Evolutionary conservation across 2,329 filamentous ascomycete species (phyloP), one percentile per base, ranked within the genome.

Genomic region (Neodidymelliopsis sp.): DNA sequence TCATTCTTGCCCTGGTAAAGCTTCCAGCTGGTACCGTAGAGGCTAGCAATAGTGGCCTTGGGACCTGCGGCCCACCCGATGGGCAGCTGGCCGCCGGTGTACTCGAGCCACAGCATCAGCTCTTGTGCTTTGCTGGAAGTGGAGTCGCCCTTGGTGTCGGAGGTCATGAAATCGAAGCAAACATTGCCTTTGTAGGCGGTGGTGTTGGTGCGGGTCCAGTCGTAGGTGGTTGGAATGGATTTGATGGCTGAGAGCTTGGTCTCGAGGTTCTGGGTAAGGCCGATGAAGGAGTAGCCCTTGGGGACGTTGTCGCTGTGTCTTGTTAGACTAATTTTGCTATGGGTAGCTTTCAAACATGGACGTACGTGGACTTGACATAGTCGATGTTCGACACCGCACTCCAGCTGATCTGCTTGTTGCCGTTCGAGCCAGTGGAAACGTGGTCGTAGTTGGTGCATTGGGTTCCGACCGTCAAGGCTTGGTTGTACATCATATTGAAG

Each of bases 41-140:
- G 66, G 51, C 1, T 68, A 67, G 33, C n/a, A 13, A 60, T 49
- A 2, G 48, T 58, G 13, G 52, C 53, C 23, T 42, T 53, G 6
- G 30, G 64, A 9, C 53, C 55, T 3, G 27, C 59, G 6, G 60
- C 53, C 66, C 70, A 77, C 33, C 75, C 75, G 46, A 78, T 77
- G 11, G 75, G 75, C 4, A 77, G 62, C 50, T 78, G 75, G 2
- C 74, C 75, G 13, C 75, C 75, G n/a, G 74, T 73, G 43, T 73
- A 77, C 19, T 73, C 68, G 2, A 77, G 67, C 75, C 75, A 77
- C 11, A 77, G 74, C 75, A 77, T 78, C 18, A 76, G 65, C 49
- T 77, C 75, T 46, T 76, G 74, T 0, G 74, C 71, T 4, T 54
- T 48, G 23, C 59, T 60, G 13, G 70, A 74, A 4, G 75, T 77